Evolutionary conservation across 768 basidiomycete species (phyloP).

Genomic region (Suillus paluster): DNA sequence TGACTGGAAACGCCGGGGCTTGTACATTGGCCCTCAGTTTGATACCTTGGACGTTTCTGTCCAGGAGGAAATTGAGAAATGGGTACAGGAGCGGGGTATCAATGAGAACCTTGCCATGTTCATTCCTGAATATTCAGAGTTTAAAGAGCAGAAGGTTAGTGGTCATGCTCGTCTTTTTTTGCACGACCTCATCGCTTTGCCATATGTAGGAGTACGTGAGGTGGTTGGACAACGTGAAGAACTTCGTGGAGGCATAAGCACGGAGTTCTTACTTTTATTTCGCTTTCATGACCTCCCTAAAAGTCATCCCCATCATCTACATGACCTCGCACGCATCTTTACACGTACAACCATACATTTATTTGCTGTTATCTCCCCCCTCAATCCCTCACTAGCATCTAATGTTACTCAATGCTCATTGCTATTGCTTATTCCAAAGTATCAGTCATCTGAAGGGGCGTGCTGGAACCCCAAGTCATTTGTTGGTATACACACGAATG

Average conservation of each 20-base stretch:
- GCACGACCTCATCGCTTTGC: constrained; percentile 13
- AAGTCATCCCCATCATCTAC: neutral
- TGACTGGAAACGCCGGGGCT: constrained; percentile 90
- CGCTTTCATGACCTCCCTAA: constrained; percentile 3
- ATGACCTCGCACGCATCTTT: constrained; percentile 12
- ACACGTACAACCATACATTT: constrained; percentile 16
- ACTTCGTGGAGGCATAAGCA: constrained; percentile 69
- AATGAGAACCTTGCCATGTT: constrained; percentile 82
- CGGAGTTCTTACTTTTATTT: neutral
- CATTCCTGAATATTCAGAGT: constrained; percentile 85
- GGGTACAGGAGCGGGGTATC: constrained; percentile 88
- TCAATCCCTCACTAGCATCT: constrained; percentile 14
- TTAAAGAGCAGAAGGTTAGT: constrained; percentile 90
- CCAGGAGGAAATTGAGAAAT: constrained; percentile 92
- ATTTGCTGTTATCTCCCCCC: constrained; percentile 25
- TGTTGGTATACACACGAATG: neutral
- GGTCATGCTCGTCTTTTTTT: constrained; percentile 24
- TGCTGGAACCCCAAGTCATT: neutral
- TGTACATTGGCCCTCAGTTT: constrained; percentile 95
- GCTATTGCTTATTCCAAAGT: neutral
- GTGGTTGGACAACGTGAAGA: constrained; percentile 85
- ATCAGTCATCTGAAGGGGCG: no score
- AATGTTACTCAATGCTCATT: constrained; percentile 3
- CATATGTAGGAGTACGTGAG: constrained; percentile 84
- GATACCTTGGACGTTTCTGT: constrained; percentile 86